phyloP scores from a whole-genome alignment of 169 alveolate genomes.

The Theileria annulata region DNA sequence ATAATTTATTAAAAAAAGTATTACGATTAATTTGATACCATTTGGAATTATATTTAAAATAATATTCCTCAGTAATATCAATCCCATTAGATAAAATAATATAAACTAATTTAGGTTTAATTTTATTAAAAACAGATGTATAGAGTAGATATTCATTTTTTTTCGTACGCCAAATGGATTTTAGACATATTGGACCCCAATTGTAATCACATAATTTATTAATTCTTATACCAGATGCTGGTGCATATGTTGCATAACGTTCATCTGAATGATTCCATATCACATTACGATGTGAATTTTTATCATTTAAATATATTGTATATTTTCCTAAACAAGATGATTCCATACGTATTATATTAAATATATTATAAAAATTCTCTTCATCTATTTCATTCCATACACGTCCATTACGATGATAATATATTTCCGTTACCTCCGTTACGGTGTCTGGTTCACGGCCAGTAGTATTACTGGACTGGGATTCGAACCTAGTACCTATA shows the following conservation, averaged over 20 bases:
- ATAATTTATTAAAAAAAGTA: no score
- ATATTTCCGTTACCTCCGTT: neutral
- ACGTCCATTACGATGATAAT: neutral
- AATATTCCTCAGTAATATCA: neutral
- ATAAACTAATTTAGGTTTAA: slow-evolving; percentile 3
- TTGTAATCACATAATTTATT: neutral
- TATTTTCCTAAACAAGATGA: neutral
- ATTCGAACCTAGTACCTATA: no score
- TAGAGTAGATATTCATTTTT: neutral
- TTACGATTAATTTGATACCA: no score
- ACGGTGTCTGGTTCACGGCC: no score
- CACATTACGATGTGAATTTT: neutral
- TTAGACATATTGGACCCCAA: neutral
- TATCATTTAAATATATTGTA: neutral
- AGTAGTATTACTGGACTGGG: no score
- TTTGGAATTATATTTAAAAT: no score
- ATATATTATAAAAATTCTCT: neutral
- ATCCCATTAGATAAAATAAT: neutral
- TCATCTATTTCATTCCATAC: neutral
- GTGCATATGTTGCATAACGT: neutral
- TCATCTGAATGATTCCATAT: neutral
- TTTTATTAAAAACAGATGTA: neutral
- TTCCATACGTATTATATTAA: neutral
- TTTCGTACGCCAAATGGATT: neutral
- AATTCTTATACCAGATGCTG: neutral